Conservation (phyloP, 2,329 filamentous ascomycete species). For the Hypoxylon sp. region DNA sequence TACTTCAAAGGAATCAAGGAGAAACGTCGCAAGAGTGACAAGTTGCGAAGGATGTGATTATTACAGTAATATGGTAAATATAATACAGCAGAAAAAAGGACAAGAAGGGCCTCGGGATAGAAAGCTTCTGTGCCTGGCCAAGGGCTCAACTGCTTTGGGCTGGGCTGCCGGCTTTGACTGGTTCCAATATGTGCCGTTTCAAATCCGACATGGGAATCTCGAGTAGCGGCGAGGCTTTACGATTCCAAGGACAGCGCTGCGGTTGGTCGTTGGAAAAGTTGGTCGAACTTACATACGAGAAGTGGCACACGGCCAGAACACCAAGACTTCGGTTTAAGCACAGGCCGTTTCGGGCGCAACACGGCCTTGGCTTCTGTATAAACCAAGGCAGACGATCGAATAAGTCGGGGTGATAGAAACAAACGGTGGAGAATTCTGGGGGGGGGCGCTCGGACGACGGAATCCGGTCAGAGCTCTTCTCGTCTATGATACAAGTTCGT, state of each 20-base stretch:
- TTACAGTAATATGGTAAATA: conserved; percentile 33
- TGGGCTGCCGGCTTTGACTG: conserved; percentile 5
- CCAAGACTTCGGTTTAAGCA: background rate
- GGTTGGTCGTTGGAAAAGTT: background rate
- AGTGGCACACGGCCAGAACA: conserved; percentile 1
- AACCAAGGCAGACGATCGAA: background rate
- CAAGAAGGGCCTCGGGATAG: conserved; percentile 12
- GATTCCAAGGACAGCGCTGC: background rate
- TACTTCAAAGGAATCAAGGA: conserved; percentile 17
- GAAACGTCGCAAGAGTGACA: conserved; percentile 20
- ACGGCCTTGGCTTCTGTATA: background rate
- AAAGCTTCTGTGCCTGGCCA: conserved; percentile 12
- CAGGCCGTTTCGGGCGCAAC: background rate
- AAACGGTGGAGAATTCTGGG: too few relatives aligned
- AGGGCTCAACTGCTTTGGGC: conserved; percentile 18
- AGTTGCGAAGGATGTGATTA: conserved; percentile 22
- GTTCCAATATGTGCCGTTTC: conserved; percentile 37
- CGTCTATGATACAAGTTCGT: too few relatives aligned
- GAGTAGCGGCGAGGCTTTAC: conserved; percentile 26
- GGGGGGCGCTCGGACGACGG: too few relatives aligned
- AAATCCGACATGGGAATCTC: conserved; percentile 38
- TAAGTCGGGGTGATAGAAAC: background rate
- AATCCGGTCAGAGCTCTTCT: background rate
- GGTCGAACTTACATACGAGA: conserved; percentile 15
- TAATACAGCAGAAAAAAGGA: background rate